Evolutionary conservation across 129 eudicot species (phyloP).

Genomic region (Artemisia annua): DNA sequence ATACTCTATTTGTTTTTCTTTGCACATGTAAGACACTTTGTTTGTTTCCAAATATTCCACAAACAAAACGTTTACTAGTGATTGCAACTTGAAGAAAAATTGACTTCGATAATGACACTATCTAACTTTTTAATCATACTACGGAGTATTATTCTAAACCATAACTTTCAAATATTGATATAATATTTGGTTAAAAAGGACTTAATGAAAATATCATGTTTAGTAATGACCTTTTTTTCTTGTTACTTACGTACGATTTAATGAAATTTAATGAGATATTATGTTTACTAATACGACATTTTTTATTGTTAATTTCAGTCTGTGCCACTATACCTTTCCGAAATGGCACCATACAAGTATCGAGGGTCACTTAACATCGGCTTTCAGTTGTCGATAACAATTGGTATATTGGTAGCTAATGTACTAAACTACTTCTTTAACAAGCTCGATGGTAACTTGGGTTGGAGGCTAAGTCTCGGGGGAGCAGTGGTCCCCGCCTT

Average conservation of each 20-base stretch:
- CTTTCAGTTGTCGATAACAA: slow-evolving; percentile 77
- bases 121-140: background rate
- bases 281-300: no score
- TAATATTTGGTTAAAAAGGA: background rate
- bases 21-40: slow-evolving; percentile 36
- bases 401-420: slow-evolving; percentile 84
- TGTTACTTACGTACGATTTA: no score
- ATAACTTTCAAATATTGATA: background rate
- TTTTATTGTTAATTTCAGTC: slow-evolving; percentile 47
- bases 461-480: slow-evolving; percentile 88
- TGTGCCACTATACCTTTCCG: slow-evolving; percentile 85
- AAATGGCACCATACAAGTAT: slow-evolving; percentile 94
- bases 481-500: slow-evolving; percentile 91
- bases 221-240: background rate
- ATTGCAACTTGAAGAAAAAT: slow-evolving; percentile 33
- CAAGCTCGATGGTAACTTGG: slow-evolving; percentile 72
- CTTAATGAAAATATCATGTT: background rate
- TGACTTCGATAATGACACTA: slow-evolving; percentile 38
- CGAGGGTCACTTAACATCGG: slow-evolving; percentile 87
- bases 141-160: background rate
- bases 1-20: slow-evolving; percentile 19
- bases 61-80: slow-evolving; percentile 32
- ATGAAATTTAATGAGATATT: no score
- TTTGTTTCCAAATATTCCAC: slow-evolving; percentile 34
- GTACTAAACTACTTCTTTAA: slow-evolving; percentile 76